Percentiles rank a stretch among this genome's conserved stretches.
Evolutionary conservation across 805 yeast genomes (phyloP).

Genomic region (Ogataea haglerorum): DNA sequence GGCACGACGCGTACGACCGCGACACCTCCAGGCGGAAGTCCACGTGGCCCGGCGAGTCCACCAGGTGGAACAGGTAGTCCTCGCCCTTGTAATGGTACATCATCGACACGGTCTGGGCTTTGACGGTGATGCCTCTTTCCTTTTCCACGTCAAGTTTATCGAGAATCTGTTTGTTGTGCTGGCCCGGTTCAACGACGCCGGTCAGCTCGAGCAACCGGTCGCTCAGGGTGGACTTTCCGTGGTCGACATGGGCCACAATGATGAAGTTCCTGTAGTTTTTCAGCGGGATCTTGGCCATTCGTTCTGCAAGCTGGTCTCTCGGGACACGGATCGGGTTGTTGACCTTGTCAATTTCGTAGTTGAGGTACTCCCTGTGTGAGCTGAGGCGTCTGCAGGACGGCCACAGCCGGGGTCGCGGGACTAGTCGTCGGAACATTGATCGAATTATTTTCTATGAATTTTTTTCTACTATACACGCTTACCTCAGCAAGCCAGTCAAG

Average conservation of each 20-base stretch:
- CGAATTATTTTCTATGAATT: slow-evolving; percentile 3
- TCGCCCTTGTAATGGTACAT: slow-evolving; percentile 62
- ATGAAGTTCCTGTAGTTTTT: slow-evolving; percentile 85
- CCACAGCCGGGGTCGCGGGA: background rate
- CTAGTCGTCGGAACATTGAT: slow-evolving; percentile 7
- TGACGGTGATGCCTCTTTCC: slow-evolving; percentile 94
- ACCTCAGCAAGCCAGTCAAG: slow-evolving; percentile 3
- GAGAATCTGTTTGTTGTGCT: slow-evolving; percentile 71
- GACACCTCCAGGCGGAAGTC: slow-evolving; percentile 94
- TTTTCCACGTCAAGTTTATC: slow-evolving; percentile 93
- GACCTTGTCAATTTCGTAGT: slow-evolving; percentile 26
- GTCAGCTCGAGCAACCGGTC: slow-evolving; percentile 86
- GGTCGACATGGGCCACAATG: slow-evolving; percentile 93
- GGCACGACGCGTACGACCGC: slow-evolving; percentile 92
- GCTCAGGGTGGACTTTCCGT: slow-evolving; percentile 80
- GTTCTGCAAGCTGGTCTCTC: slow-evolving; percentile 26
- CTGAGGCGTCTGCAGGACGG: background rate
- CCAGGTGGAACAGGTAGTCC: slow-evolving; percentile 83
- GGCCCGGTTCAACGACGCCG: slow-evolving; percentile 77
- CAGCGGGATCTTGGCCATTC: slow-evolving; percentile 77
- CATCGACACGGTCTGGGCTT: slow-evolving; percentile 97
- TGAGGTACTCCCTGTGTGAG: slow-evolving; percentile 23
- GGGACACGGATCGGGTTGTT: slow-evolving; percentile 28
- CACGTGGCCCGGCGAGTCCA: slow-evolving; percentile 98
- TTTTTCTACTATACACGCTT: slow-evolving; percentile 4